Evolutionary conservation across 257 asterid genomes (phyloP), one percentile per base, ranked within the genome.

Genomic region (Solanum appendiculatum): DNA sequence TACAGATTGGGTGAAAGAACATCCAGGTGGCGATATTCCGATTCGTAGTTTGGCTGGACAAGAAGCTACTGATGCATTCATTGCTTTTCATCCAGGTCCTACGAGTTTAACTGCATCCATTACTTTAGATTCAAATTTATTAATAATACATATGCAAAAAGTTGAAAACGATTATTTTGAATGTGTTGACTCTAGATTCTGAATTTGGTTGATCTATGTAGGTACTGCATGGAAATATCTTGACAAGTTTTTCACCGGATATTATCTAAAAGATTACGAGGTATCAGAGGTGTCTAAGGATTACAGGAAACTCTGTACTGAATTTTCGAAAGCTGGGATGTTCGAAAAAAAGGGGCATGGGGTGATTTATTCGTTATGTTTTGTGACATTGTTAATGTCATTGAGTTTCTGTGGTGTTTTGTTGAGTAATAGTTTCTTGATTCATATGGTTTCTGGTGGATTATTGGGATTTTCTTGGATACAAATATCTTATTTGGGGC

Each of bases 401-500:
- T 2, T 66, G 14, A 83, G 90, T 33, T 6, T 92, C 58, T 91
- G 87, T 34, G 91, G 94, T 37, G 93, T 92, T 3, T 12, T 92
- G n/a, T 82, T 27, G 31, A 70, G 86, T 16, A n/a, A 88, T 4
- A 83, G 39, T 51, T 73, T 89, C 83, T 60, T 88, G 91, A 13
- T 85, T 11, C 94, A 92, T 31, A 58, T 92, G 88, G 11, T 92
- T 10, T 91, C 89, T 44, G 94, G 89, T 5, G 94, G 77, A 2
- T 9, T 92, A 16, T 72, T 92, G 80, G 94, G 94, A 20, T 42
- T 92, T 6, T 74, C 89, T 1, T 92, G 94, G 94, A 90, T 91
- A 15, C 93, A 88, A 21, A 91, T 90, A 16, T 92, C 98, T 12
- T 96, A 94, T 83, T 83, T 96, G 80, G 99, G 99, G 16, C 99